Evolutionary conservation across 371 early-diverging fungal genomes (phyloP).

Genomic region (Nematocida ironsii): DNA sequence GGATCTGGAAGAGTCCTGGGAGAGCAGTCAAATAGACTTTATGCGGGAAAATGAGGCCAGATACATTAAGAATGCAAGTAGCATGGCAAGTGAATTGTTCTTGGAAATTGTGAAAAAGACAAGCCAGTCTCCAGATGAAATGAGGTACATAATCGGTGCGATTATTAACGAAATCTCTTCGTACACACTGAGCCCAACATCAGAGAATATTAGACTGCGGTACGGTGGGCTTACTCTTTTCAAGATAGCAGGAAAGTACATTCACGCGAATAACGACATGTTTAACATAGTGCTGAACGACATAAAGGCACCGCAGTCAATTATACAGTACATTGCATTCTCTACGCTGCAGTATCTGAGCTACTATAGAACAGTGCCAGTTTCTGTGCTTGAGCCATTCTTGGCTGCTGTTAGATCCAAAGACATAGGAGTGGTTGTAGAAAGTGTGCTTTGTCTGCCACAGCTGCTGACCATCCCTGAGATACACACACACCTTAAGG

Average conservation of each 20-base stretch:
- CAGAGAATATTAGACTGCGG: conserved; percentile 20
- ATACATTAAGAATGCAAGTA: conserved; percentile 41
- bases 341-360: conserved; percentile 64
- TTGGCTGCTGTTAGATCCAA: conserved; percentile 32
- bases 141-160: conserved; percentile 42
- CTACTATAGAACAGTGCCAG: conserved; percentile 59
- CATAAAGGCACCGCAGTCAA: conserved; percentile 58
- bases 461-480: conserved; percentile 55
- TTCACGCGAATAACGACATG: conserved; percentile 40
- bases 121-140: conserved; percentile 36
- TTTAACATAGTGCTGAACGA: conserved; percentile 56
- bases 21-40: conserved; percentile 63
- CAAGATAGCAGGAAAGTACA: conserved; percentile 46
- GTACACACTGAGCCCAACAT: conserved; percentile 27
- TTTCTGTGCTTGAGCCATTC: conserved; percentile 49
- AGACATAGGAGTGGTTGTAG: conserved; percentile 64
- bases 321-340: conserved; percentile 54
- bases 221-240: conserved; percentile 67
- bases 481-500: conserved; percentile 24
- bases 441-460: conserved; percentile 62
- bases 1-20: conserved; percentile 62
- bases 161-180: conserved; percentile 43
- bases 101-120: conserved; percentile 57
- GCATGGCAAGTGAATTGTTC: conserved; percentile 58
- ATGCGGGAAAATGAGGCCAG: conserved; percentile 65